Base-by-base conservation (phyloP, 164 flowering plant species). In the Magnolia sinica region DNA sequence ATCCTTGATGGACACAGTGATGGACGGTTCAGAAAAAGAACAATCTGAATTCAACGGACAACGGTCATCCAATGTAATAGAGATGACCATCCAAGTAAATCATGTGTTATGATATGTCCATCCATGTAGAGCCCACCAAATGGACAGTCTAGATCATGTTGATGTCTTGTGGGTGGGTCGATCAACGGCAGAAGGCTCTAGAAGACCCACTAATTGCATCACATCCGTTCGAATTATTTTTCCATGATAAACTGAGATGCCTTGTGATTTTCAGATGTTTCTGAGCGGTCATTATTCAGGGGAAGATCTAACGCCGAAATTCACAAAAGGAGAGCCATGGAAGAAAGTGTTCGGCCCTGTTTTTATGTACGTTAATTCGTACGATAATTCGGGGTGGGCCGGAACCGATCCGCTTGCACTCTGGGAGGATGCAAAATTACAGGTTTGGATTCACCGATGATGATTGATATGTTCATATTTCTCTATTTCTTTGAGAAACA, bases 301-400 rank as follows among this genome's bases (percentile, higher is more conserved):
- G 23, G 87, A 85, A 24, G 85, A 84, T 77, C 82, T 91, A 50
- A 80, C 78, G 29, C 79, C 87, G 1, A 83, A 82, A 66, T 81
- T 94, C 65, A 79, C 70, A 66, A 65, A 80, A 13, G 87, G 89
- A 13, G 99, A 96, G 79, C 79, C 85, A 6, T 96, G 99, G 99
- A 96, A 96, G 84, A 96, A 91, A 68, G 98, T 96, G 10, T 96
- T 91, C 76, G 97, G 99, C 10, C 99, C 99, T 0, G 91, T 92
- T 71, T 96, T 91, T 73, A 82, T 91, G 64, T 90, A 94, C 81
- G 84, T 92, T 13, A 96, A 96, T 80, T 87, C 94, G 64, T 90
- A 94, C 81, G 84, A 91, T 13, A 96, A 96, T 80, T 87, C 94
- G 6, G 71, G 65, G 49, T 58, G 79, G 0, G 50, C 23, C 13